These are phyloP conservation scores for Eucommia ulmoides DNA, from an alignment of 257 asterid genomes.

Conservation along the genomic window DNA sequence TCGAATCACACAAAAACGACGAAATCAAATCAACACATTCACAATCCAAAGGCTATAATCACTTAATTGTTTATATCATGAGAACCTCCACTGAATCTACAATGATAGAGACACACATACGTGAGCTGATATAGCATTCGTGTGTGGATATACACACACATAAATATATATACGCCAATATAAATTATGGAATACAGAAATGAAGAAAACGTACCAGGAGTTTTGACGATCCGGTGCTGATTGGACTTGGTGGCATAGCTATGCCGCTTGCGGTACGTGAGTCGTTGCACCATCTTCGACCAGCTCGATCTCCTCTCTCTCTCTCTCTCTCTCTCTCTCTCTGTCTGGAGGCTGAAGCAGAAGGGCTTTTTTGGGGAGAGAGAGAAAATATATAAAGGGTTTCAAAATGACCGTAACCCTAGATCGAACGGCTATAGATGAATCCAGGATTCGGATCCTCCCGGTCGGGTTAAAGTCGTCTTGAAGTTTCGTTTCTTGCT, in stretches of 20 bases:
- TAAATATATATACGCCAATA: neutral
- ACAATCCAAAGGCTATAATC: too few species aligned
- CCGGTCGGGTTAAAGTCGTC: too few species aligned
- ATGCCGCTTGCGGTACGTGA: conserved; percentile 64
- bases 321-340: neutral
- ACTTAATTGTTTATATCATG: too few species aligned
- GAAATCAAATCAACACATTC: too few species aligned
- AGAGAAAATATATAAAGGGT: conserved; percentile 6
- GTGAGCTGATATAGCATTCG: too few species aligned
- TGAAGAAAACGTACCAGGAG: conserved; percentile 39
- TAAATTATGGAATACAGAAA: neutral
- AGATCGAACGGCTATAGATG: conserved; percentile 9
- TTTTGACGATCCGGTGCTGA: conserved; percentile 67
- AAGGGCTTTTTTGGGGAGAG: fast-evolving
- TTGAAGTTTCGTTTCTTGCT: too few species aligned
- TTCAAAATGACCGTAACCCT: conserved; percentile 13
- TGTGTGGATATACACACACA: too few species aligned
- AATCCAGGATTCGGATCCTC: too few species aligned
- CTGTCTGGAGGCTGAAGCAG: neutral
- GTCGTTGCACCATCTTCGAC: conserved; percentile 57
- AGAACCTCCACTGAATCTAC: too few species aligned
- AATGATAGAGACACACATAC: too few species aligned
- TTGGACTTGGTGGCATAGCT: conserved; percentile 86
- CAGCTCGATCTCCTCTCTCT: neutral
- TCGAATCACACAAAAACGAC: too few species aligned